A percentile compares a stretch with the other conserved stretches of the same genome.
Conservation (phyloP, 768 basidiomycete species). For the Polyporus arcularius region DNA sequence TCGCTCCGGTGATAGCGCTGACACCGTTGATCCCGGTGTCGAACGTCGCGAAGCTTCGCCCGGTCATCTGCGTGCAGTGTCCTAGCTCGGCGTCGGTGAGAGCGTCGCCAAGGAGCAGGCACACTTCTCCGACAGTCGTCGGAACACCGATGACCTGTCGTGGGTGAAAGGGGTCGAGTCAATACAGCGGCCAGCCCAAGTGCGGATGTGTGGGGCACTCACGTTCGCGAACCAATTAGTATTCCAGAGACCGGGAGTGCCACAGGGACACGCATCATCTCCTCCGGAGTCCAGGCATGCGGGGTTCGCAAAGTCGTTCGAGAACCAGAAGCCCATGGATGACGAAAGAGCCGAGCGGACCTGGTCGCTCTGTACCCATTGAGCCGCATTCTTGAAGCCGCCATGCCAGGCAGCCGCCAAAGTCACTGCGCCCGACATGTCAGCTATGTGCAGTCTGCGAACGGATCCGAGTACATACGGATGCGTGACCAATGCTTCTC, state of each 20-base stretch:
- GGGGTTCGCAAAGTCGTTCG: conserved; percentile 53
- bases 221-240: conserved; percentile 66
- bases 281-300: conserved; percentile 60
- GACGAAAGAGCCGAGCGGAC: conserved; percentile 43
- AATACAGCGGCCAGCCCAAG: neutral
- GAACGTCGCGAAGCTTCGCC: conserved; percentile 52
- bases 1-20: conserved; percentile 55
- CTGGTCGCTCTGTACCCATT: conserved; percentile 42
- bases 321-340: conserved; percentile 66
- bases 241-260: conserved; percentile 55
- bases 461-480: conserved; percentile 16
- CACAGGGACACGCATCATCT: conserved; percentile 53
- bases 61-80: conserved; percentile 52
- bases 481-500: conserved; percentile 49
- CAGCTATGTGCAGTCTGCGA: neutral
- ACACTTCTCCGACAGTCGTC: conserved; percentile 51
- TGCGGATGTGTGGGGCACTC: conserved; percentile 11
- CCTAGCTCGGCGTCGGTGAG: conserved; percentile 43
- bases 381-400: conserved; percentile 39
- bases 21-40: conserved; percentile 40
- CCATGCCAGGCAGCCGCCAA: conserved; percentile 62
- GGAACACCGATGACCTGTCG: conserved; percentile 60
- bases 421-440: conserved; percentile 37
- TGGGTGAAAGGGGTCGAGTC: neutral
- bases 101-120: conserved; percentile 53